A percentile compares a stretch with the other conserved stretches of the same genome.
These are phyloP conservation scores for Rosa hybrid DNA, from an alignment of 331 rosid species.

Conservation along the genomic window DNA sequence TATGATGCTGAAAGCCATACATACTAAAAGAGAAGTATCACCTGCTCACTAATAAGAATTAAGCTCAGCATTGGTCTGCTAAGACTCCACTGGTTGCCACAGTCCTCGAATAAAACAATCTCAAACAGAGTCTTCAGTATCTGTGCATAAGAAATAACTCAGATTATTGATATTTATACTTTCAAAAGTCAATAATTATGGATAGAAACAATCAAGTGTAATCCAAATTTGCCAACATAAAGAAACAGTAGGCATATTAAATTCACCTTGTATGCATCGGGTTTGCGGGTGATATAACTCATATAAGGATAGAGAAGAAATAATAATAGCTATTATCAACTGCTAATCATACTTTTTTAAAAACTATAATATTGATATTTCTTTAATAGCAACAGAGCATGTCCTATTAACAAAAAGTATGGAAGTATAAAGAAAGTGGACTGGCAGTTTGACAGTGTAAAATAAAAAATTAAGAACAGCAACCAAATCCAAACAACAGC, in stretches of 20 bases:
- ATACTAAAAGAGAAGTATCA: constrained; percentile 23
- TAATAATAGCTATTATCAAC: background rate
- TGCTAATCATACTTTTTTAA: background rate
- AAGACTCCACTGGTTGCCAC: constrained; percentile 90
- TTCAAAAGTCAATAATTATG: background rate
- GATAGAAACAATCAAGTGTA: background rate
- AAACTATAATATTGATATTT: background rate
- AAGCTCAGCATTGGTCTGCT: constrained; percentile 93
- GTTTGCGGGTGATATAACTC: background rate
- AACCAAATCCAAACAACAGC: background rate
- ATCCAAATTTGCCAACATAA: background rate
- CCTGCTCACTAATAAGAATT: constrained; percentile 89
- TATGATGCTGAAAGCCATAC: background rate
- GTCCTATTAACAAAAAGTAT: background rate
- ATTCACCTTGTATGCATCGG: background rate
- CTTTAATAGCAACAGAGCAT: background rate
- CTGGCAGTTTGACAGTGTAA: background rate
- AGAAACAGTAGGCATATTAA: background rate
- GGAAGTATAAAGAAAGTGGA: background rate
- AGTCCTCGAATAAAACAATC: constrained; percentile 86
- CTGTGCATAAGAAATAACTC: constrained; percentile 31
- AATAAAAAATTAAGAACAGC: background rate
- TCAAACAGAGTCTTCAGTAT: constrained; percentile 88
- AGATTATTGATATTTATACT: background rate
- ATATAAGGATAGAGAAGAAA: background rate